Conservation (phyloP, 2,329 filamentous ascomycete genomes). For the Gaeumannomyces tritici region DNA sequence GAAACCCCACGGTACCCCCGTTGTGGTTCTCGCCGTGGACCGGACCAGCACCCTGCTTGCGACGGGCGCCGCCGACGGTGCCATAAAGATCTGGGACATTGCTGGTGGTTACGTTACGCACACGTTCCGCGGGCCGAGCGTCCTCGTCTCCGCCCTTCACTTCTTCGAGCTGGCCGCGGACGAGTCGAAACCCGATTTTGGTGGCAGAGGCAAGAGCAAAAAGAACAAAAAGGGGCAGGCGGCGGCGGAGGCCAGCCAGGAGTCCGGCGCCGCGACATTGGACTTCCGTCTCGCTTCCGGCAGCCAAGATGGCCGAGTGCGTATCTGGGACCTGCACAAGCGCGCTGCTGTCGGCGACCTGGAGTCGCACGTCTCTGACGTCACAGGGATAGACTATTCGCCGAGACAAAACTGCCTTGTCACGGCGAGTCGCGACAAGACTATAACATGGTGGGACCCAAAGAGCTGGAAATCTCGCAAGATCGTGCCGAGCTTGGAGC, state of each 20-base stretch:
- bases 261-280: conserved; percentile 24
- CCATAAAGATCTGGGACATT: conserved; percentile 96
- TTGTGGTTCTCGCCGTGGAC: conserved; percentile 79
- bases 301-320: conserved; percentile 86
- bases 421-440: conserved; percentile 86
- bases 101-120: conserved; percentile 84
- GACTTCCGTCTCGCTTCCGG: conserved; percentile 79
- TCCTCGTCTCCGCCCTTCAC: conserved; percentile 79
- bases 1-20: conserved; percentile 84
- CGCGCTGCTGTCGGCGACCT: conserved; percentile 66
- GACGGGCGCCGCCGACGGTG: conserved; percentile 86
- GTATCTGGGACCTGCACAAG: conserved; percentile 86
- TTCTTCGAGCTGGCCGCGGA: conserved; percentile 70
- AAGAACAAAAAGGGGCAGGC: conserved; percentile 31
- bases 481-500: conserved; percentile 76
- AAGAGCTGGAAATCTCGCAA: conserved; percentile 74
- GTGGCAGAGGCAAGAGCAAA: conserved; percentile 28
- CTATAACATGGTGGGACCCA: conserved; percentile 84
- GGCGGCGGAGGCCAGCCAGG: conserved; percentile 30
- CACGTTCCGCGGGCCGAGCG: conserved; percentile 87
- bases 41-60: conserved; percentile 81
- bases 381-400: conserved; percentile 80
- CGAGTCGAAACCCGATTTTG: conserved; percentile 6
- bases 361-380: conserved; percentile 90
- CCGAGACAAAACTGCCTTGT: conserved; percentile 64